Conservation (phyloP, 306 rosid species). For the Cucumis hystrix region DNA sequence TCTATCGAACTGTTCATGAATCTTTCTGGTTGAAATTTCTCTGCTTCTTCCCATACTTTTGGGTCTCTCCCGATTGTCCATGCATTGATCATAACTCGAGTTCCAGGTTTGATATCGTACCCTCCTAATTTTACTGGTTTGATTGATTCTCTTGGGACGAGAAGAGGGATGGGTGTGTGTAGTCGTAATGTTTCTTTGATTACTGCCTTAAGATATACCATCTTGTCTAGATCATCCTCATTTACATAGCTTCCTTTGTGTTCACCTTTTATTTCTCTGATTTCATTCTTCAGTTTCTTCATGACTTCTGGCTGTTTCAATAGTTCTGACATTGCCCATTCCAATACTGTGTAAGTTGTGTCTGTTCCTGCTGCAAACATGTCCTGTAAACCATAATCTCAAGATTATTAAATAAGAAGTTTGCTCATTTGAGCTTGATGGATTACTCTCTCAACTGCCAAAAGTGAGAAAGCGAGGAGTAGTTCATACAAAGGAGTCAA, state of each 20-base stretch:
- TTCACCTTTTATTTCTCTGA: constrained; percentile 19
- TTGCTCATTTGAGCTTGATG: no score
- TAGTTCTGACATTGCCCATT: constrained; percentile 38
- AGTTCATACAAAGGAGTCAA: no score
- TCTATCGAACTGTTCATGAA: constrained; percentile 10
- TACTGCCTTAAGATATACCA: constrained; percentile 35
- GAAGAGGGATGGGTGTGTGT: constrained; percentile 31
- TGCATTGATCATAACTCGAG: constrained; percentile 16
- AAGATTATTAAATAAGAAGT: neutral
- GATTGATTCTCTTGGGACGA: constrained; percentile 22
- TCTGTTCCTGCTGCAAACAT: constrained; percentile 43
- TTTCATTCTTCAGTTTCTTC: constrained; percentile 27
- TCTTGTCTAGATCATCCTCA: constrained; percentile 22
- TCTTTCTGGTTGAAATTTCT: constrained; percentile 27
- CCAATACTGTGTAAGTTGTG: constrained; percentile 25
- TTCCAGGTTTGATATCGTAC: neutral
- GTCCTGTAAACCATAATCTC: constrained; percentile 11
- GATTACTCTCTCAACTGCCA: no score
- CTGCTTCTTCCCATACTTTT: constrained; percentile 15
- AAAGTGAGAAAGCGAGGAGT: no score
- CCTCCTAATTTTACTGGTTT: constrained; percentile 1
- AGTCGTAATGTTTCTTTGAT: constrained; percentile 29
- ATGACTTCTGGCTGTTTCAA: constrained; percentile 24
- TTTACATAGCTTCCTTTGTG: constrained; percentile 9
- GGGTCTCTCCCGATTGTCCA: constrained; percentile 36